Base-by-base conservation (phyloP, 257 asterid species). In the Solanum pinnatisectum region DNA sequence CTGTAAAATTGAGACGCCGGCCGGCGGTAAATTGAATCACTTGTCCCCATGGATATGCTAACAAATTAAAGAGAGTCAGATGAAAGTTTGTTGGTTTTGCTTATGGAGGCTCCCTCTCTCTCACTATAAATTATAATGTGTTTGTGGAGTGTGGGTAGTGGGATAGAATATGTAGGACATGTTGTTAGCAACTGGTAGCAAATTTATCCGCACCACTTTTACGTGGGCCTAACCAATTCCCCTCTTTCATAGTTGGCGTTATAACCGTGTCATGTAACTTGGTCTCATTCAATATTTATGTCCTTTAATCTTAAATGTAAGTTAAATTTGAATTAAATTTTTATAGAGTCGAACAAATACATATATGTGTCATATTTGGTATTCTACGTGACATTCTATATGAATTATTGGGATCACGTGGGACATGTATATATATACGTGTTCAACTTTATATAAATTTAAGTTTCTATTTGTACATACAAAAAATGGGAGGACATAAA, bases 1-100 rank as follows among this genome's bases (percentile, higher is more conserved):
- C 93, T 91, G 84, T 93, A 87, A 91, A 93, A 92, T 91, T 30
- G 84, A 16, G 93, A 91, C 2, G 94, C 83, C 25, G 42, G 92
- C 49, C 59, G 95, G 46, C 94, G 93, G 83, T 88, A 82, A 27
- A 59, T 63, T 22, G 86, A 11, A 30, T 93, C 95, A 86, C 86
- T 87, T 3, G 87, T 88, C 8, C 94, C 94, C 96, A 94, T 96
- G 23, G 27, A 27, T 52, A 46, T 78, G 36, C 6, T 42, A 78
- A 78, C 63, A 78, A 73, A 8, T 36, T 10, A 22, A 44, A 44
- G 67, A 79, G 84, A 25, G 40, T 44, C 44, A 0, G 67, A 44
- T 44, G 86, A 49, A 82, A 4, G 2, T 18, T 49, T 82, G 86
- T 49, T 49, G 68, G 85, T 6, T 79, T 15, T 15, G 27, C 23